phyloP scores from a whole-genome alignment of 2,329 filamentous ascomycete species.

The Diaporthe citrichinensis region DNA sequence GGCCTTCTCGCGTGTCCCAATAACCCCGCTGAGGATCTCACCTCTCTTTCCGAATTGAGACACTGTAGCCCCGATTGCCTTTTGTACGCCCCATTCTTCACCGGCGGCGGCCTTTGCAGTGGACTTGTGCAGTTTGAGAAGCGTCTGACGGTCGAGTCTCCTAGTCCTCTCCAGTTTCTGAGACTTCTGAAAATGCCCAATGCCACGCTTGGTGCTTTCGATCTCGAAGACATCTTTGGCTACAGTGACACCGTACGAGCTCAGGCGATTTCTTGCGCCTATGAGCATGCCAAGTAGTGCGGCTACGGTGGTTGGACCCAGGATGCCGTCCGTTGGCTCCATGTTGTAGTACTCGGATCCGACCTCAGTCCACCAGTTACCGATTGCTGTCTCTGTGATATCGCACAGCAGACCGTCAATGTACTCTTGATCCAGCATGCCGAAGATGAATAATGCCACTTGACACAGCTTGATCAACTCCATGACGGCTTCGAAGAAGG shows the following conservation, averaged over 20 bases:
- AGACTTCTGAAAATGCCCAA: slow-evolving; percentile 90
- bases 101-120: slow-evolving; percentile 92
- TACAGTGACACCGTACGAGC: slow-evolving; percentile 86
- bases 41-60: slow-evolving; percentile 94
- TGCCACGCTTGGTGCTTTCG: slow-evolving; percentile 83
- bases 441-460: slow-evolving; percentile 88
- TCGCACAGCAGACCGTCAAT: slow-evolving; percentile 95
- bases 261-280: slow-evolving; percentile 90
- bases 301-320: slow-evolving; percentile 92
- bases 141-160: slow-evolving; percentile 84
- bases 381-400: slow-evolving; percentile 88
- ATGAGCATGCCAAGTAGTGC: slow-evolving; percentile 89
- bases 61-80: slow-evolving; percentile 94
- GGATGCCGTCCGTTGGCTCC: slow-evolving; percentile 91
- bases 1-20: slow-evolving; percentile 86
- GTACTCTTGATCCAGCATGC: slow-evolving; percentile 88
- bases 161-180: slow-evolving; percentile 85
- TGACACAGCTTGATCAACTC: slow-evolving; percentile 95
- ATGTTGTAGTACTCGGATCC: slow-evolving; percentile 93
- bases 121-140: slow-evolving; percentile 83
- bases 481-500: slow-evolving; percentile 82
- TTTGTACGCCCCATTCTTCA: slow-evolving; percentile 92
- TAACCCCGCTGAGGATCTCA: slow-evolving; percentile 96
- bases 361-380: slow-evolving; percentile 96
- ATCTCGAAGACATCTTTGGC: slow-evolving; percentile 94